Percentiles rank a stretch among this genome's conserved stretches.
Conservation (phyloP, 345 rosid genomes). For the Luvunga scandens region DNA sequence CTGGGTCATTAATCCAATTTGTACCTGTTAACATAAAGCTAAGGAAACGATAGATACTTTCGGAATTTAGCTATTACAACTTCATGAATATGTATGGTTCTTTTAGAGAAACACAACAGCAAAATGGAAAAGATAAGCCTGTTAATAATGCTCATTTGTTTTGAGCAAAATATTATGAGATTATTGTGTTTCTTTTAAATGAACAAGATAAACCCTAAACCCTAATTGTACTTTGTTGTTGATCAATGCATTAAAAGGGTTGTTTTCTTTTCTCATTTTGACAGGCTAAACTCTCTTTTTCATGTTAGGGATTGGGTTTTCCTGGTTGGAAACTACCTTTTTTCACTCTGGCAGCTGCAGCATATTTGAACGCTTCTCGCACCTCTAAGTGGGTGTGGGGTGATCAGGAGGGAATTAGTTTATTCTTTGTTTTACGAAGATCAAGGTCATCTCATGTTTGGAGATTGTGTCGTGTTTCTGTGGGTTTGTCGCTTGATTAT, state of each 20-base stretch:
- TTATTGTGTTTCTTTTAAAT: background rate
- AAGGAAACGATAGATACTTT: background rate
- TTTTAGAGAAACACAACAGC: background rate
- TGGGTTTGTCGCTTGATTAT: conserved; percentile 87
- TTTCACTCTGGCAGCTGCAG: conserved; percentile 99
- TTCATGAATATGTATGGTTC: background rate
- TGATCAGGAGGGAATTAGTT: conserved; percentile 46
- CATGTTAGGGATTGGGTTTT: conserved; percentile 38
- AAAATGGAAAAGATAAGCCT: background rate
- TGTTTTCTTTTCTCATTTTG: background rate
- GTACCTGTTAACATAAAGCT: background rate
- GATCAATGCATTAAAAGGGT: background rate
- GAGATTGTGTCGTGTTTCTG: conserved; percentile 87
- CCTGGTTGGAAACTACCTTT: conserved; percentile 42
- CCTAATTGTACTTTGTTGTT: too few relatives aligned
- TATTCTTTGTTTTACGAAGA: conserved; percentile 63
- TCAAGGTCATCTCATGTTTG: conserved; percentile 80
- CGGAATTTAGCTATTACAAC: background rate
- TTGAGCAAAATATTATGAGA: background rate
- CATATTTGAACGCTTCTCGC: conserved; percentile 68
- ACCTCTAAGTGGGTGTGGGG: conserved; percentile 95
- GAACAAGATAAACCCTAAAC: too few relatives aligned
- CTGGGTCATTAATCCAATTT: background rate
- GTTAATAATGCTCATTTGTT: too few relatives aligned
- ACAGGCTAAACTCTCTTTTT: conserved; percentile 40